phyloP scores from a whole-genome alignment of 1,139 yeast genomes.

The Suhomyces maxii region DNA sequence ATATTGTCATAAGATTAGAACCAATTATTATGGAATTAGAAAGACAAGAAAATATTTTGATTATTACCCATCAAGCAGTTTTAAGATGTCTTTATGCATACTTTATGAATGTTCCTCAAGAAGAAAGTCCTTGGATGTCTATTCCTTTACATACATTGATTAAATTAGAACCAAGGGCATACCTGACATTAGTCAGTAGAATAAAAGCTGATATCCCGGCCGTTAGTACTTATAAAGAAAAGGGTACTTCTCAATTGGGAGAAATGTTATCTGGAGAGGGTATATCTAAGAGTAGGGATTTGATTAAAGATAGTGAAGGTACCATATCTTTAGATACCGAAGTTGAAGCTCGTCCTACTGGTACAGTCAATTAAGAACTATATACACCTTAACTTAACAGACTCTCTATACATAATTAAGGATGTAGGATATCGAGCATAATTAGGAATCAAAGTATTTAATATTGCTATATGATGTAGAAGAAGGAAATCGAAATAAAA shows the following conservation, averaged over 20 bases:
- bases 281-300: constrained; percentile 41
- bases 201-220: constrained; percentile 97
- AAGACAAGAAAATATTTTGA: constrained; percentile 91
- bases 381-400: no score
- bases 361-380: no score
- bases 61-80: constrained; percentile 97
- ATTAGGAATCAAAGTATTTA: no score
- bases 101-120: constrained; percentile 98
- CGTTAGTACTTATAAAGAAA: constrained; percentile 92
- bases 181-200: constrained; percentile 81
- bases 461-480: no score
- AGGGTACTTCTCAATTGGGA: constrained; percentile 82
- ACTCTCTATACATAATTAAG: no score
- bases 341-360: neutral
- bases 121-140: constrained; percentile 98
- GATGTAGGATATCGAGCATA: no score
- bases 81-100: constrained; percentile 94
- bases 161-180: constrained; percentile 91
- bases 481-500: no score
- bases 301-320: constrained; percentile 33
- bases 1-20: constrained; percentile 89
- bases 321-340: constrained; percentile 5
- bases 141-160: constrained; percentile 95
- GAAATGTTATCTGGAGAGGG: constrained; percentile 39
- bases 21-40: constrained; percentile 98